Conservation (phyloP, 2,329 filamentous ascomycete species). For the Plectosphaerella sp. region DNA sequence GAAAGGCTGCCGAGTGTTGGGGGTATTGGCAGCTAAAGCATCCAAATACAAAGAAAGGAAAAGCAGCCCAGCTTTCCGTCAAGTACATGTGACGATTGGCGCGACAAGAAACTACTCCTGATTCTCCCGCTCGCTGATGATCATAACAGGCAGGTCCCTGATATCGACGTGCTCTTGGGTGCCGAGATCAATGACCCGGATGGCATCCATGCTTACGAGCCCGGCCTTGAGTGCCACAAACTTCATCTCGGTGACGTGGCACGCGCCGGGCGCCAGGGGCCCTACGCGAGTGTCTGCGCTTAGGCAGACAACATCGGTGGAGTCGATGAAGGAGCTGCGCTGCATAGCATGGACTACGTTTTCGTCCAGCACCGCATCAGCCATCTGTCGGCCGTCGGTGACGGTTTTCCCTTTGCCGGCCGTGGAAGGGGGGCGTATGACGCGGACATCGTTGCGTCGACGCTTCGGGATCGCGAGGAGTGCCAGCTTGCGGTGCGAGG, state of each 20-base stretch:
- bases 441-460: conserved; percentile 51
- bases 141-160: conserved; percentile 65
- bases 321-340: conserved; percentile 57
- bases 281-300: conserved; percentile 72
- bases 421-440: conserved; percentile 50
- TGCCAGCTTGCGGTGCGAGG: conserved; percentile 60
- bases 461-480: conserved; percentile 64
- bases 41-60: too few relatives aligned
- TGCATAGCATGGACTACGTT: conserved; percentile 69
- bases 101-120: background rate
- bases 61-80: too few relatives aligned
- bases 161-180: conserved; percentile 76
- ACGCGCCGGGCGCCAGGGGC: conserved; percentile 66
- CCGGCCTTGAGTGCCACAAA: conserved; percentile 67
- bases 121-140: conserved; percentile 33
- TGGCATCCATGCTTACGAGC: conserved; percentile 64
- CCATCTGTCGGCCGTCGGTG: conserved; percentile 32
- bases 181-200: conserved; percentile 68
- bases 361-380: conserved; percentile 68
- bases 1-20: background rate
- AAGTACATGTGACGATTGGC: background rate
- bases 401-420: conserved; percentile 24
- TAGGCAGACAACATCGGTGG: conserved; percentile 67
- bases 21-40: too few relatives aligned
- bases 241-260: conserved; percentile 67